Evolutionary conservation across 495 filamentous ascomycete genomes (phyloP), one percentile per base, ranked within the genome.

Genomic region (Penicillium tannophilum): DNA sequence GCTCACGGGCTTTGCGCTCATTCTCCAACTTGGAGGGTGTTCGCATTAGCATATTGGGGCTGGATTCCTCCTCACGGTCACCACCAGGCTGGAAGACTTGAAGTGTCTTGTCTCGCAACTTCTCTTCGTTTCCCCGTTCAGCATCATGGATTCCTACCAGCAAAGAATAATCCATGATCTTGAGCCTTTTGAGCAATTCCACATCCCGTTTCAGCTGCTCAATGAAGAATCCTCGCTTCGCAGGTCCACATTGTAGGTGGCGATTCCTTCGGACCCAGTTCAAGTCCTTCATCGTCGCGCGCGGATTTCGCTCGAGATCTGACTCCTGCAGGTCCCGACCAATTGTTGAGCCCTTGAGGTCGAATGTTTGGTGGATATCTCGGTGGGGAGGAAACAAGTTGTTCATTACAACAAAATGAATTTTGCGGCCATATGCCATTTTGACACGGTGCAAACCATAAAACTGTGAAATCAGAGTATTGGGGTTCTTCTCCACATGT

Each of bases 321-420:
- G 95, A 91, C 69, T 97, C 95, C 58, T 80, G 88, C 71, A 91
- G 90, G 67, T 98, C 92, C 61, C 94, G 84, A 31, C 94, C 94
- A 60, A 98, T 85, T 0, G 93, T 97, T 16, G 93, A 97, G n/a
- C 94, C 94, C 72, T 99, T 99, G 55, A 99, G 70, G 67, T 99
- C 94, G 63, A 96, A 99, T 4, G 92, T 98, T 63, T 91, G 85
- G 76, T 99, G 94, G 55, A 99, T 97, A 72, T 99, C 94, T 52
- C 93, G 85, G 73, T 99, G 94, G 5, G 94, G 94, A 17, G 94
- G 94, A 65, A 99, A 98, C 19, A 99, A 83, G 66, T 99, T 99
- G 80, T 99, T 99, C 94, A 99, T 99, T 64, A 99, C 92, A 35
- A 99, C 95, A 63, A 99, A 99, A 72, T 99, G 95, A 59, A 98